A percentile compares a stretch with the other conserved stretches of the same genome.
Conservation (phyloP, 2,329 filamentous ascomycete species). For the Paraphaeosphaeria minitans region DNA sequence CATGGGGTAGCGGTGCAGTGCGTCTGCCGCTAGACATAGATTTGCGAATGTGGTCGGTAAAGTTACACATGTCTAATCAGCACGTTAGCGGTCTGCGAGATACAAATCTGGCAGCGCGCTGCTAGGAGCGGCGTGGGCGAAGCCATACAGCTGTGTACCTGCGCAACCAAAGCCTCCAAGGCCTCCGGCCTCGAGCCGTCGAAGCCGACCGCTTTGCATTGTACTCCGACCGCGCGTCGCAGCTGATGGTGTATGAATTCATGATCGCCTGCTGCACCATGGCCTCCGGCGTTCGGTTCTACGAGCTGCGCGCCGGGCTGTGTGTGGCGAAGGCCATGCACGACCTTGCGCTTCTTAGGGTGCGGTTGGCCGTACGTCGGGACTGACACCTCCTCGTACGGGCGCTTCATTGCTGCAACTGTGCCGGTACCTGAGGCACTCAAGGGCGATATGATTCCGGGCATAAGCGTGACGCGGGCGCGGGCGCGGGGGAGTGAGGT, state of each 20-base stretch:
- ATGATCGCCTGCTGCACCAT: slow-evolving; percentile 46
- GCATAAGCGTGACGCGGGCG: slow-evolving; percentile 35
- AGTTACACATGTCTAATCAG: slow-evolving; percentile 57
- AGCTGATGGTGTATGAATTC: slow-evolving; percentile 61
- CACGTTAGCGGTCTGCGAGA: slow-evolving; percentile 23
- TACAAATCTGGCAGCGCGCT: neutral
- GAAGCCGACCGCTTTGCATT: slow-evolving; percentile 60
- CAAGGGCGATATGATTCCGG: slow-evolving; percentile 36
- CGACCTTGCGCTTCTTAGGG: slow-evolving; percentile 42
- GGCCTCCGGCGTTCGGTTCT: slow-evolving; percentile 44
- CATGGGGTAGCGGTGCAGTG: slow-evolving; percentile 60
- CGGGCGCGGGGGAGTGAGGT: slow-evolving; percentile 8
- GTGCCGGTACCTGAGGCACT: slow-evolving; percentile 39
- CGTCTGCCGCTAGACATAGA: slow-evolving; percentile 65
- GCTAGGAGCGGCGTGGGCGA: slow-evolving; percentile 23
- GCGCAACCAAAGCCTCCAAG: slow-evolving; percentile 60
- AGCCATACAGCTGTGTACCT: slow-evolving; percentile 64
- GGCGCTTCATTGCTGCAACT: slow-evolving; percentile 43
- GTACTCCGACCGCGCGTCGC: slow-evolving; percentile 59
- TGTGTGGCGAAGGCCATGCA: slow-evolving; percentile 41
- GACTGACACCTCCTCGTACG: slow-evolving; percentile 27
- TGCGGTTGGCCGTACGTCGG: slow-evolving; percentile 30
- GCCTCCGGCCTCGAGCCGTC: slow-evolving; percentile 60
- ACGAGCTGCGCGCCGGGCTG: slow-evolving; percentile 40
- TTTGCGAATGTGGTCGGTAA: slow-evolving; percentile 59